Conservation (phyloP, 805 yeast species). For the Metschnikowia kofuensis region DNA sequence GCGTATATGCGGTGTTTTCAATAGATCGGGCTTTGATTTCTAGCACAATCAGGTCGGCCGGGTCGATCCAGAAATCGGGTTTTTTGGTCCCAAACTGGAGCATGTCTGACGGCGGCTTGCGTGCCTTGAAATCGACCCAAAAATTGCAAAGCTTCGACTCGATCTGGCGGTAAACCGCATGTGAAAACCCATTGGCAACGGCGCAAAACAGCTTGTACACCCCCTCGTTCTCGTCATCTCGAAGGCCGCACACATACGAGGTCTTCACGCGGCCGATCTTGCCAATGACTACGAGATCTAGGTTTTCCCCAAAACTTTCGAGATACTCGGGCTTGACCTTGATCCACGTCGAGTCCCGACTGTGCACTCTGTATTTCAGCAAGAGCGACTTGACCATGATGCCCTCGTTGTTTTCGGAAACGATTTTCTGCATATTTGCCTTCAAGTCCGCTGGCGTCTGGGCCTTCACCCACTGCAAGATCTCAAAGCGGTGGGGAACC, state of each 20-base stretch:
- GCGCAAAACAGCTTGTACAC: slow-evolving; percentile 66
- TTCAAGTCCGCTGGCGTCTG: slow-evolving; percentile 51
- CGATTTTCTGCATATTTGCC: slow-evolving; percentile 52
- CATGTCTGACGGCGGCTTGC: slow-evolving; percentile 30
- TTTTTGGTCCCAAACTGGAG: slow-evolving; percentile 55
- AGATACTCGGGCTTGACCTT: slow-evolving; percentile 91
- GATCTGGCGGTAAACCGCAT: slow-evolving; percentile 58
- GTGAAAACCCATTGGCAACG: slow-evolving; percentile 81
- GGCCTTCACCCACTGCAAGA: slow-evolving; percentile 41
- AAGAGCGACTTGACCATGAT: slow-evolving; percentile 66
- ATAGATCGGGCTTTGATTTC: slow-evolving; percentile 82
- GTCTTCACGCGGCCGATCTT: slow-evolving; percentile 69
- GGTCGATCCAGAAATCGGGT: slow-evolving; percentile 80
- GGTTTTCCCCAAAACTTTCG: slow-evolving; percentile 79
- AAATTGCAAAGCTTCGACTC: slow-evolving; percentile 53
- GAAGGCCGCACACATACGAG: slow-evolving; percentile 70
- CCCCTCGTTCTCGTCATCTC: slow-evolving; percentile 39
- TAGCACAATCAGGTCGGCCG: slow-evolving; percentile 70
- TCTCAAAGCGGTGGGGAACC: slow-evolving; percentile 47
- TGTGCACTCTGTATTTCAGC: slow-evolving; percentile 59
- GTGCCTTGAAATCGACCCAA: slow-evolving; percentile 47
- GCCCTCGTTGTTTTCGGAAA: slow-evolving; percentile 73
- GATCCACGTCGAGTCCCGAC: slow-evolving; percentile 67
- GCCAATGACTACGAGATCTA: slow-evolving; percentile 78
- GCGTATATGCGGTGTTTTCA: slow-evolving; percentile 40